phyloP scores from a whole-genome alignment of 768 basidiomycete species.

The Brasilioporus rufonigricans region DNA sequence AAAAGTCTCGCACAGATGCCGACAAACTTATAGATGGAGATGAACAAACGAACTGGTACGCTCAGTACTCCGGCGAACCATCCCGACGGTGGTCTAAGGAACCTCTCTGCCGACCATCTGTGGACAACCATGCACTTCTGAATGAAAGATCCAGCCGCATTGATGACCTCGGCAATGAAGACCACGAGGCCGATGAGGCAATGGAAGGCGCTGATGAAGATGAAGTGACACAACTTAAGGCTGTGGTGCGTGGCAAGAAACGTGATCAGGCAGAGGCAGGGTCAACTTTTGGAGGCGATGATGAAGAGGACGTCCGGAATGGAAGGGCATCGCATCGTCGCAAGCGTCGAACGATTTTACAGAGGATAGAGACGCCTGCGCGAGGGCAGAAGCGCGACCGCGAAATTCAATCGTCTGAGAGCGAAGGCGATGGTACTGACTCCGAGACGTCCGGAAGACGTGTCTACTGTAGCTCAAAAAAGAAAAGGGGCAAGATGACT shows the following conservation, averaged over 20 bases:
- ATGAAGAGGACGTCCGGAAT: constrained; percentile 39
- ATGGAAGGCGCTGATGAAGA: constrained; percentile 43
- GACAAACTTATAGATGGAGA: constrained; percentile 48
- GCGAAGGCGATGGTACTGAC: constrained; percentile 20
- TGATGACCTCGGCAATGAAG: constrained; percentile 49
- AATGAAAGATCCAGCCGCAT: constrained; percentile 37
- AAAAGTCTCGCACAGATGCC: constrained; percentile 53
- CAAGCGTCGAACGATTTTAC: constrained; percentile 56
- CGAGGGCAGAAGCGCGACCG: constrained; percentile 71
- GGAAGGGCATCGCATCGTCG: constrained; percentile 45
- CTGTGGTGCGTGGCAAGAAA: constrained; percentile 57
- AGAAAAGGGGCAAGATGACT: constrained; percentile 54
- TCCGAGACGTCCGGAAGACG: constrained; percentile 10
- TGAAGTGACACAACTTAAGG: constrained; percentile 38
- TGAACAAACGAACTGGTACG: constrained; percentile 45
- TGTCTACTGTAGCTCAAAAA: constrained; percentile 33
- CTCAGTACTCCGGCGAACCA: constrained; percentile 21
- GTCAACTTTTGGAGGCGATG: constrained; percentile 65
- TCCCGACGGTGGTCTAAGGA: constrained; percentile 50
- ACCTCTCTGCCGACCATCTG: constrained; percentile 42
- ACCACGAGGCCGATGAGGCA: constrained; percentile 36
- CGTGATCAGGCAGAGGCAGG: constrained; percentile 73
- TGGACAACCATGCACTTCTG: constrained; percentile 37
- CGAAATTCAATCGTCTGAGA: constrained; percentile 46
- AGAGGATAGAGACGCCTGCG: constrained; percentile 45